Base-by-base conservation (phyloP, 352 stramenopile species). In the Phytophthora nicotianae region DNA sequence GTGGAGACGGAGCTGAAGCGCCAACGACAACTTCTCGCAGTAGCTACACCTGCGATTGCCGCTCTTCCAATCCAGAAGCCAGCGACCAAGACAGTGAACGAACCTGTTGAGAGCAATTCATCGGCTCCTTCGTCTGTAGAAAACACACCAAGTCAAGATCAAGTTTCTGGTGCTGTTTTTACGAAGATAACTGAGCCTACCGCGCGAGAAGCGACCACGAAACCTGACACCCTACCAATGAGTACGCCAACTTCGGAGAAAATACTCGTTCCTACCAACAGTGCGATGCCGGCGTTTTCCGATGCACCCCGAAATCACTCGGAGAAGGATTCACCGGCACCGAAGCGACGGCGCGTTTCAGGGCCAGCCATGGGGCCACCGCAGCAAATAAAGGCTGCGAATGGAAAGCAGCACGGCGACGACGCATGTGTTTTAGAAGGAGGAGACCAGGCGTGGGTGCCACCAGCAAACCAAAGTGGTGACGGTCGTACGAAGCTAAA, bases 401-500 rank as follows among this genome's bases (percentile, higher is more conserved):
- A 35, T 50, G 21, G 27, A 10, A 23, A 65, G 23, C 21, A 49
- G 0, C 9, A 11, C 14, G 32, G 27, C 16, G 16, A 29, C 20
- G 63, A 81, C 19, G 29, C 42, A n/a, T 63, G 35, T 40, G 59
- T 74, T 10, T 58, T 92, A 24, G 83, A 95, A 70, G 88, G 86
- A 45, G 86, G 84, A 4, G 88, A 96, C 27, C 69, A 73, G 4
- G 74, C 86, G 49, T 97, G 88, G 87, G 72, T 95, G 14, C 87
- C 89, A 11, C 89, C 89, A 2, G 45, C 68, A 20, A 88, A 88
- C 45, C 89, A 97, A 71, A 87, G 74, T n/a, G 88, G 88, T 26
- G 86, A 97, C 58, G 88, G 88, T 6, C 77, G 83, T 24, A 96
- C 89, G 17, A 70, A 68, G 41, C 70, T 97, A 6, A 97, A 97